Evolutionary conservation across 2,329 filamentous ascomycete genomes (phyloP).

Genomic region (Penicillium nordicum): DNA sequence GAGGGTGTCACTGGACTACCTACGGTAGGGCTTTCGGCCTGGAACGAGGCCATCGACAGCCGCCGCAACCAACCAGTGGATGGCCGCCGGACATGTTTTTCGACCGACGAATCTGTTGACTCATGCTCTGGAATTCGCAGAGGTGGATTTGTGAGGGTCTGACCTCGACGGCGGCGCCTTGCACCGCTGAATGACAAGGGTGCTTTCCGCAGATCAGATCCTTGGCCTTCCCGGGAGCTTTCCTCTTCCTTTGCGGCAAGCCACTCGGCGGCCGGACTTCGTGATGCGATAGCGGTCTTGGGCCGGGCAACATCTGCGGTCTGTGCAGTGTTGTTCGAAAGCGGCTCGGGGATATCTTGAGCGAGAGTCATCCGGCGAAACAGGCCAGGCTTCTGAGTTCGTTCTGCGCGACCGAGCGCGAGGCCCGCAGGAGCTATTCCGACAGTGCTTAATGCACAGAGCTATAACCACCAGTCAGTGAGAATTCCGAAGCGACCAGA

Average conservation of each 20-base stretch:
- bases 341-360: slow-evolving; percentile 19
- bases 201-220: slow-evolving; percentile 21
- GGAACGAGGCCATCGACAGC: slow-evolving; percentile 51
- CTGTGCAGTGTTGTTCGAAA: slow-evolving; percentile 11
- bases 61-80: slow-evolving; percentile 56
- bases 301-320: slow-evolving; percentile 17
- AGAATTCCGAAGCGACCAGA: background rate
- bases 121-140: slow-evolving; percentile 28
- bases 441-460: slow-evolving; percentile 62
- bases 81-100: slow-evolving; percentile 35
- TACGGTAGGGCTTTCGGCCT: slow-evolving; percentile 46
- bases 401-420: slow-evolving; percentile 53
- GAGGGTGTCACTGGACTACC: slow-evolving; percentile 52
- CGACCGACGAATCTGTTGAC: slow-evolving; percentile 9
- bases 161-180: slow-evolving; percentile 35
- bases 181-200: slow-evolving; percentile 28
- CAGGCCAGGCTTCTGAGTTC: slow-evolving; percentile 31
- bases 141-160: slow-evolving; percentile 36
- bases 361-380: slow-evolving; percentile 28
- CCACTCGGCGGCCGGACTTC: slow-evolving; percentile 15
- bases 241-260: slow-evolving; percentile 15
- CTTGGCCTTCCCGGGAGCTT: slow-evolving; percentile 10
- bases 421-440: slow-evolving; percentile 59
- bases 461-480: slow-evolving; percentile 38
- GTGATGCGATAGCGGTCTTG: slow-evolving; percentile 19